Conservation (phyloP, 169 alveolate species). For the Plasmodium cynomolgi region DNA sequence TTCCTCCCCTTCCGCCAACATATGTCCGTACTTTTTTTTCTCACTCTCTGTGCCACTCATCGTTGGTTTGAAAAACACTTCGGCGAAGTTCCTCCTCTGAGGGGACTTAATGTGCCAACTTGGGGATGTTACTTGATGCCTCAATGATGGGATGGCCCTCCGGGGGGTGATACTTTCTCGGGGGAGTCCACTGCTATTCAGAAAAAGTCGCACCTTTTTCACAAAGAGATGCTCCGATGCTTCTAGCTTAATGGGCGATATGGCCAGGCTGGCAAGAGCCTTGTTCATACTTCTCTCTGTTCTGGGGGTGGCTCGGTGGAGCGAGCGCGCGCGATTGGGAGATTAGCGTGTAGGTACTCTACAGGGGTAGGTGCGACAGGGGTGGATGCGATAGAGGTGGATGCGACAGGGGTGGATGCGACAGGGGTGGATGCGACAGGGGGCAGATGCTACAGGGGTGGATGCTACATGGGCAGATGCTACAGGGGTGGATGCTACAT, state of each 20-base stretch:
- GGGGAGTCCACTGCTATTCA: neutral
- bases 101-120: neutral
- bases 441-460: too few species aligned
- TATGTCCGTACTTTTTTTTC: constrained; percentile 21
- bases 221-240: neutral
- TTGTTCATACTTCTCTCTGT: constrained; percentile 30
- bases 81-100: neutral
- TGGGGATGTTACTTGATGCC: neutral
- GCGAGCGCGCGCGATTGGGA: neutral
- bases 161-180: neutral
- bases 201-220: neutral
- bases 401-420: neutral
- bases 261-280: neutral
- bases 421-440: neutral
- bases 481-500: neutral
- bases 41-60: constrained; percentile 8
- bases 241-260: neutral
- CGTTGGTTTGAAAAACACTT: neutral
- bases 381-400: neutral
- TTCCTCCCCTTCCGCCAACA: neutral
- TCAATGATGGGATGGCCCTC: neutral
- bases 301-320: neutral
- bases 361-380: neutral
- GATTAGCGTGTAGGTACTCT: neutral
- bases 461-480: neutral